Evolutionary conservation across 345 rosid genomes (phyloP), one percentile per base, ranked within the genome.

Genomic region (Aegle marmelos): DNA sequence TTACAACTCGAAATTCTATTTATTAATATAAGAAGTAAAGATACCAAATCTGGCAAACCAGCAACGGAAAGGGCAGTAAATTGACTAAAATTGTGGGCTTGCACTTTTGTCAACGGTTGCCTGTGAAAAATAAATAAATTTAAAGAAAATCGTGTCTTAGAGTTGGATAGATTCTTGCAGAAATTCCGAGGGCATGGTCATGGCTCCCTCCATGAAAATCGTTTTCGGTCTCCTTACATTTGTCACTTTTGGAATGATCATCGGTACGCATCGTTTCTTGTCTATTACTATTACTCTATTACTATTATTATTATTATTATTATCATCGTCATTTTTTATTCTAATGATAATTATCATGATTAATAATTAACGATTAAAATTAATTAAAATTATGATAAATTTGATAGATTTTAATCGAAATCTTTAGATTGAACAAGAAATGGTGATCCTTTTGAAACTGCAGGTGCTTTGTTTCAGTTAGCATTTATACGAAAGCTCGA

Each of bases 221-320:
- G 88, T 93, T 39, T 82, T 93, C 72, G 98, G 95, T 48, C 91
- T 95, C 68, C 80, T 95, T 48, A 91, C 98, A 54, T 89, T 95
- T 83, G 97, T 95, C 87, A 92, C 97, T 17, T 70, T 89, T 65
- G 98, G 98, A 69, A 95, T 95, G 98, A 91, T 95, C 78, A 85
- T 92, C 81, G 98, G 98, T 95, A 83, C 31, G 66, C 37, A 9
- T 53, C 61, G 31, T 66, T 30, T 41, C 27, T 24, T 24, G 39
- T 39, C 56, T 37, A 24, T 25, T 33, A 33, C 60, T 33, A 22
- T 61, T 39, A 10, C 45, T 39, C 9, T 39, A 39, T 39, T 39
- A 9, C 1, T 1, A 22, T 0, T 58, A 17, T 9, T 1, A 30
- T 21, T 14, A 22, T 14, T 7, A 25, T 62, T 41, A 4, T 7